Conservation (phyloP, 257 asterid species). For the Parsonsia alboflavescens region DNA sequence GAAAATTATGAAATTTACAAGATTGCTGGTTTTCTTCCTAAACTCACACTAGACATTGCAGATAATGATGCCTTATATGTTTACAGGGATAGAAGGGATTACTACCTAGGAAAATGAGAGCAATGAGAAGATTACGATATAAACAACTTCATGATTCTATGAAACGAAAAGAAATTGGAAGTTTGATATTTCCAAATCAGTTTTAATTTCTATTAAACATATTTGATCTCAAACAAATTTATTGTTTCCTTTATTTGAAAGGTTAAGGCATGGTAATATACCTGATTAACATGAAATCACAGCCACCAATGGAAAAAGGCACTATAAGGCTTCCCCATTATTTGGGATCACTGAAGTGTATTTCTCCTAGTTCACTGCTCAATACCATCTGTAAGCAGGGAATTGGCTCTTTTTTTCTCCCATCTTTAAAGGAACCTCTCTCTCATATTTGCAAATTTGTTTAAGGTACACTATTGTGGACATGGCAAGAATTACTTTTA, state of each 20-base stretch:
- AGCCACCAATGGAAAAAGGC: too few species aligned
- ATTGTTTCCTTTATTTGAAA: too few species aligned
- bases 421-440: not conserved
- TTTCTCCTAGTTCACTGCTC: not conserved
- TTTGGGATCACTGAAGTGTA: not conserved
- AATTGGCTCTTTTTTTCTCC: not conserved
- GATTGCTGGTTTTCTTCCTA: not conserved
- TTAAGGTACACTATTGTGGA: not conserved
- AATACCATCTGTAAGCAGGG: not conserved
- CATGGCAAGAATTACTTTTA: not conserved
- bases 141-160: not conserved
- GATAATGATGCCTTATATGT: not conserved
- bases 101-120: not conserved
- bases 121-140: not conserved
- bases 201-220: not conserved
- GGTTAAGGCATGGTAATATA: not conserved
- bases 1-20: not conserved
- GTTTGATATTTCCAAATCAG: not conserved
- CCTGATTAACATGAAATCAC: not conserved
- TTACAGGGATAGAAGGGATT: not conserved
- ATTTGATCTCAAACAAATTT: too few species aligned
- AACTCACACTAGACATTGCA: not conserved
- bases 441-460: not conserved
- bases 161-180: not conserved
- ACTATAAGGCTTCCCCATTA: not conserved